Conservation (phyloP, 805 yeast species). For the Saccharomyces jurei region DNA sequence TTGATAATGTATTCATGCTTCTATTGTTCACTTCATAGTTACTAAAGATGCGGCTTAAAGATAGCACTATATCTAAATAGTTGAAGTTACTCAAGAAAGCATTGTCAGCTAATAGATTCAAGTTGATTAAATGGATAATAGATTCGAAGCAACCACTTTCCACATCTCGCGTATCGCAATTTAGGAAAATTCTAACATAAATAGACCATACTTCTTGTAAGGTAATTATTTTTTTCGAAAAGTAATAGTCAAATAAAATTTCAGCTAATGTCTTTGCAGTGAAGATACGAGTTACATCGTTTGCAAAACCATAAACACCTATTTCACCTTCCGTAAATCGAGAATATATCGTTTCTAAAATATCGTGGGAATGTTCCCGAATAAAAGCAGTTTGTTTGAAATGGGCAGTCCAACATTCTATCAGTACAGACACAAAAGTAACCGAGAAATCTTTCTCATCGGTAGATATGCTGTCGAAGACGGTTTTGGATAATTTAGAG, state of each 20-base stretch:
- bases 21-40: constrained; percentile 14
- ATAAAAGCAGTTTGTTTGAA: constrained; percentile 17
- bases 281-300: constrained; percentile 18
- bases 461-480: constrained; percentile 15
- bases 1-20: constrained; percentile 15
- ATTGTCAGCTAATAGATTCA: constrained; percentile 22
- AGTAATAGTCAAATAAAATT: constrained; percentile 25
- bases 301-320: constrained; percentile 25
- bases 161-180: constrained; percentile 17
- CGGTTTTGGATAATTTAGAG: constrained; percentile 18
- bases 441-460: constrained; percentile 22
- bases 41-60: constrained; percentile 24
- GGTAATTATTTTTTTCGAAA: constrained; percentile 9
- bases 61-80: constrained; percentile 21
- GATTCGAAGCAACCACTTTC: constrained; percentile 33
- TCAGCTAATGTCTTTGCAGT: constrained; percentile 33
- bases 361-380: constrained; percentile 15
- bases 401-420: constrained; percentile 20
- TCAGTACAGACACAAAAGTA: constrained; percentile 18
- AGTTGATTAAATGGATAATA: constrained; percentile 28
- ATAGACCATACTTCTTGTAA: constrained; percentile 17
- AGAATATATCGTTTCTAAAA: constrained; percentile 11
- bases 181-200: constrained; percentile 16
- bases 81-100: constrained; percentile 21
- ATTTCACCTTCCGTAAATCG: constrained; percentile 21